phyloP scores from a whole-genome alignment of 176 grass and related monocot species.

The Oropetium thomaeum region DNA sequence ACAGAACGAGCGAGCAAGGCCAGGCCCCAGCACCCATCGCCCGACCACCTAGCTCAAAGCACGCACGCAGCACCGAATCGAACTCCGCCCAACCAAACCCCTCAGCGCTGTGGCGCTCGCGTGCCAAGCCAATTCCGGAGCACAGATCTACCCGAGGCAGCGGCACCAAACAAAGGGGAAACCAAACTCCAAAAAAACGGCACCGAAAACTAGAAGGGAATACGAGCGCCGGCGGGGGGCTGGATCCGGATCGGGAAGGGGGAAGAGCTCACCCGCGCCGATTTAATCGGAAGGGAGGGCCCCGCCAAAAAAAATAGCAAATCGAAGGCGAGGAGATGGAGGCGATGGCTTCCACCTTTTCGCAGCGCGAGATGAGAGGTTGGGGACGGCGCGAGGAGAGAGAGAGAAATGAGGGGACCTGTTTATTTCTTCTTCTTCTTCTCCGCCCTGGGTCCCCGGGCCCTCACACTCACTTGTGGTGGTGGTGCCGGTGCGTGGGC shows the following conservation, averaged over 20 bases:
- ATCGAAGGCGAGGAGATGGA: background rate
- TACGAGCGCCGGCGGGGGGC: background rate
- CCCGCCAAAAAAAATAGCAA: background rate
- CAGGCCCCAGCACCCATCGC: background rate
- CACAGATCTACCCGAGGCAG: conserved; percentile 32
- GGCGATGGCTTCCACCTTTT: conserved; percentile 26
- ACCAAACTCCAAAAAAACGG: background rate
- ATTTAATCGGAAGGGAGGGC: conserved; percentile 9
- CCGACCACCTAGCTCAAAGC: background rate
- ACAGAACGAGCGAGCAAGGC: background rate
- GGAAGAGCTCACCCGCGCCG: conserved; percentile 23
- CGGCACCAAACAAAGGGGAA: background rate
- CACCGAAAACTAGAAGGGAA: background rate
- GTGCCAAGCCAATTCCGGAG: background rate
- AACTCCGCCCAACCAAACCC: background rate
- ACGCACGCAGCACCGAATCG: conserved; percentile 6
- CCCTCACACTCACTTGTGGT: conserved; percentile 14
- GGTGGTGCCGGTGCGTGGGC: background rate
- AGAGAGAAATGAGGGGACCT: background rate
- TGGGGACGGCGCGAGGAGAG: conserved; percentile 27
- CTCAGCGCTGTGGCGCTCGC: background rate
- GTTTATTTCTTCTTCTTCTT: background rate
- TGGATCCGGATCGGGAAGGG: conserved; percentile 35
- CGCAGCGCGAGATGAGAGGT: conserved; percentile 19
- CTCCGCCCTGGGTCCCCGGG: too few species aligned